These are phyloP conservation scores for Neopestalotiopsis sp. DNA, from an alignment of 2,329 filamentous ascomycete species.

Conservation along the genomic window DNA sequence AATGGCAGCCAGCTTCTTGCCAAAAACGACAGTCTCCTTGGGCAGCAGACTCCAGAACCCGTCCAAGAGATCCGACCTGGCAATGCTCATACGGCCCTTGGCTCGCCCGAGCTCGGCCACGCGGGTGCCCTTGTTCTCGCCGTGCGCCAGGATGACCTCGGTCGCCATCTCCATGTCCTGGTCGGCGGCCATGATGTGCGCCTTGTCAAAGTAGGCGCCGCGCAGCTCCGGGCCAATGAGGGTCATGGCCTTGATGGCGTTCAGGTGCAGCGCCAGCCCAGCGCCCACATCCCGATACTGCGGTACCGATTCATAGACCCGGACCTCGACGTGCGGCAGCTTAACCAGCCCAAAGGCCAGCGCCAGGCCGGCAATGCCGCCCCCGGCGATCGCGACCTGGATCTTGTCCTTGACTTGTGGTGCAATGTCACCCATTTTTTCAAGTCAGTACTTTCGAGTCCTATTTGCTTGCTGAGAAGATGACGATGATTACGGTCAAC, in stretches of 20 bases:
- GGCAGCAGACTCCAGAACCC: conserved; percentile 36
- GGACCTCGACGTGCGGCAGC: conserved; percentile 38
- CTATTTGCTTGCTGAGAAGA: neutral
- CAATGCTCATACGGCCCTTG: conserved; percentile 40
- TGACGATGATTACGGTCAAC: neutral
- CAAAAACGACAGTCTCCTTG: conserved; percentile 24
- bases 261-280: conserved; percentile 44
- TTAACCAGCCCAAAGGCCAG: conserved; percentile 42
- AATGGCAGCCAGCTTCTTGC: conserved; percentile 30
- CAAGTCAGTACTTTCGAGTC: neutral
- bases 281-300: conserved; percentile 43
- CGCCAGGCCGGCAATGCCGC: conserved; percentile 43
- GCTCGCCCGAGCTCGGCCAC: conserved; percentile 40
- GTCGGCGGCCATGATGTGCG: conserved; percentile 35
- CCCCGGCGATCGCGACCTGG: conserved; percentile 33
- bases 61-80: conserved; percentile 32
- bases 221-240: conserved; percentile 40
- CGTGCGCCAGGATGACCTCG: conserved; percentile 38
- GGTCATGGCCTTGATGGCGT: conserved; percentile 41
- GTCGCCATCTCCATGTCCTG: conserved; percentile 39
- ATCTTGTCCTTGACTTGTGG: conserved; percentile 20
- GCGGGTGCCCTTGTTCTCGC: conserved; percentile 27
- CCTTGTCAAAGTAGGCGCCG: conserved; percentile 39
- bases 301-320: conserved; percentile 42
- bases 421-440: conserved; percentile 10